Evolutionary conservation across 1,139 yeast species (phyloP), one percentile per base, ranked within the genome.

Genomic region (Magnusiomyces fungicola): DNA sequence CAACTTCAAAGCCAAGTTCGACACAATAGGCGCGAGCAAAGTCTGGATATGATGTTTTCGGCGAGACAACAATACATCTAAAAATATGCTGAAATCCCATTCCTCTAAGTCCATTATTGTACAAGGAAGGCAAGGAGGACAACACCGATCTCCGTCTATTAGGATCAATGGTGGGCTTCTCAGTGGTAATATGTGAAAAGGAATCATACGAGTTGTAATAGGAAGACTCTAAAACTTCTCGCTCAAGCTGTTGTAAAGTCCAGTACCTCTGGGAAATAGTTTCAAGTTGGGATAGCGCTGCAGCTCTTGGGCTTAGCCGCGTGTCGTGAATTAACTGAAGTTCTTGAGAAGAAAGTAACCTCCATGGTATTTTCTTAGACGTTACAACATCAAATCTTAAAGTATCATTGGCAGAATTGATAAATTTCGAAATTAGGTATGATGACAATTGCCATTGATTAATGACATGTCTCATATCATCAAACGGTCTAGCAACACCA

Each of bases 1-100:
- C 61, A 1, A 62, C 64, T 16, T 48, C 54, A 41, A 55, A 42
- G 9, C 56, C 60, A 19, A 62, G 55, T 34, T 62, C 66, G 14
- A 60, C 53, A 46, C 66, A 62, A 45, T 53, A 62, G 2, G 62
- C 66, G 29, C 46, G 45, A 1, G 62, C 62, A 21, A 58, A 36
- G 21, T 56, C 53, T 7, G 65, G 62, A 45, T 51, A 55, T 37
- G 45, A 40, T 3, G 61, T 54, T n/a, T 50, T 47, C n/a, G 52
- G 54, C 14, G 45, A 37, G 3, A 54, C 37, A 1, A 62, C 53
- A 1, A 56, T 54, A 47, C 65, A 61, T 37, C 62, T 55, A 53
- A 61, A 62, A 9, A 61, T 57, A 19, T 34, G 38, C 16, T 21
- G 30, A n/a, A n/a, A n/a, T n/a, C n/a, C n/a, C n/a, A n/a, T n/a